Evolutionary conservation across 108 stramenopile genomes (phyloP), one percentile per base, ranked within the genome.

Genomic region (Cylindrotheca fusiformis): DNA sequence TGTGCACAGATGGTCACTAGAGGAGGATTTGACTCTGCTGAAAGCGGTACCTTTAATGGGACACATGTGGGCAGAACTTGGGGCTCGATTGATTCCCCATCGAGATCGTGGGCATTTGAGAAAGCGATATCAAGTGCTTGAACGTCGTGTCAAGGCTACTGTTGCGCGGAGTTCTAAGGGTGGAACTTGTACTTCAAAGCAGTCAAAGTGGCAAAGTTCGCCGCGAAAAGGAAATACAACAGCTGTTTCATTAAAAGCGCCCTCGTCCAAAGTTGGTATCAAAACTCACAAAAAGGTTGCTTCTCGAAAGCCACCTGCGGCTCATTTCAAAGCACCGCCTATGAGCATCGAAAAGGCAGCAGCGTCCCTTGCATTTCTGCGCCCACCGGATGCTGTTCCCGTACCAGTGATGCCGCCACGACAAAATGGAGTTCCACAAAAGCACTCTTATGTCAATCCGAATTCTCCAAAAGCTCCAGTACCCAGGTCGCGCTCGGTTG

Each of bases 1-100:
- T 54, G 85, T 94, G 30, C 87, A 94, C 80, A 74, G 92, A 41
- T 94, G 92, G 92, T 84, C 80, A 10, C 45, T 94, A 52, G 87
- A 90, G 67, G 92, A 94, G 62, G 92, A 94, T 58, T 45, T 94
- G 24, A 80, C 83, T 2, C 65, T 90, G 6, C 72, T 94, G 26
- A 82, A 83, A 62, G 88, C 89, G 3, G 87, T 90, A 6, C 89
- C 92, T 3, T 51, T 90, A 29, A 76, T 86, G 74, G 92, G 92
- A 0, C 71, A 82, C 58, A 82, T 86, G 79, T 94, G 88, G 88
- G 88, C 88, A 0, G 92, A 90, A 48, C 74, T 94, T 22, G 71
- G 76, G 19, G 82, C 82, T 46, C 55, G 82, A 48, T 60, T 88
- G 19, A 84, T 90, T 32, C 87, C 87, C n/a, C 88, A 94, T 71